phyloP scores from a whole-genome alignment of 768 basidiomycete species.

The Rubroboletus pulcherrimus region DNA sequence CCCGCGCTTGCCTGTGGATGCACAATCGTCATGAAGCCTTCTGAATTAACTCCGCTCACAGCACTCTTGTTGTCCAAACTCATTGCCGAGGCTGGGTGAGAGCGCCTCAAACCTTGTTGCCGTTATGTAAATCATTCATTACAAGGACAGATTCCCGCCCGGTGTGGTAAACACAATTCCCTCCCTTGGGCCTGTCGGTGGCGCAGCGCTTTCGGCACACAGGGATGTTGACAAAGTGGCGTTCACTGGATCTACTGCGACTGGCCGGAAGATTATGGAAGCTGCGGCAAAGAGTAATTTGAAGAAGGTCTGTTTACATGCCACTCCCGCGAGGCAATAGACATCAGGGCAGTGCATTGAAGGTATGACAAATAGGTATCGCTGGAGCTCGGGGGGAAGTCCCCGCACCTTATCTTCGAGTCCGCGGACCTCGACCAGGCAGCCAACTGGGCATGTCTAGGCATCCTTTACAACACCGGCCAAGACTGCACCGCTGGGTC shows the following conservation, averaged over 20 bases:
- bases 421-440: conserved; percentile 86
- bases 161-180: conserved; percentile 90
- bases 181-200: conserved; percentile 77
- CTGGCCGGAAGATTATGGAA: conserved; percentile 87
- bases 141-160: conserved; percentile 67
- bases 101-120: conserved; percentile 1
- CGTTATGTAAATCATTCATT: conserved; percentile 15
- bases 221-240: conserved; percentile 90
- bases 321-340: conserved; percentile 25
- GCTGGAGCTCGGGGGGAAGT: conserved; percentile 93
- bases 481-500: conserved; percentile 95
- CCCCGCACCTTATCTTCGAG: conserved; percentile 84
- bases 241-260: conserved; percentile 89
- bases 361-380: conserved; percentile 53
- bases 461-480: conserved; percentile 86
- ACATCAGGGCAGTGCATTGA: conserved; percentile 11
- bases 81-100: conserved; percentile 78
- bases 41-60: conserved; percentile 80
- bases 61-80: conserved; percentile 81
- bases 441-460: conserved; percentile 81
- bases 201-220: conserved; percentile 81
- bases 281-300: conserved; percentile 92
- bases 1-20: conserved; percentile 90
- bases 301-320: conserved; percentile 65
- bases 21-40: conserved; percentile 94